Evolutionary conservation across 2,329 filamentous ascomycete genomes (phyloP).

Genomic region (Ceratocystis papillata): DNA sequence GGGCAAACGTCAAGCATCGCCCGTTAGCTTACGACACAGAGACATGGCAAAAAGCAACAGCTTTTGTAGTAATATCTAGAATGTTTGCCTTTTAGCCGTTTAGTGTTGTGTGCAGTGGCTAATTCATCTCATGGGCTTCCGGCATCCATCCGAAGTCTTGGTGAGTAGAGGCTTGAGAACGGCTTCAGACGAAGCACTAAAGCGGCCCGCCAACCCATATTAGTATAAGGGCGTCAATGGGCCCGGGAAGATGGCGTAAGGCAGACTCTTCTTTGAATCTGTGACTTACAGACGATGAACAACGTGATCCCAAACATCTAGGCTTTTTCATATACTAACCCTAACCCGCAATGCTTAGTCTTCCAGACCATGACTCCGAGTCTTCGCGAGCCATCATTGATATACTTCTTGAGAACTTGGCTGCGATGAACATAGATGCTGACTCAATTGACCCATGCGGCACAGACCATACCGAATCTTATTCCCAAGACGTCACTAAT

Average conservation of each 20-base stretch:
- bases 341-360: not conserved
- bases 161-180: not conserved
- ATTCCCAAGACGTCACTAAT: not conserved
- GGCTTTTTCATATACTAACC: not conserved
- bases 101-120: no score
- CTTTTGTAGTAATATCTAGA: no score
- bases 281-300: no score
- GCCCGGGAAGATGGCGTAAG: not conserved
- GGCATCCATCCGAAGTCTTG: not conserved
- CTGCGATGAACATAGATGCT: not conserved
- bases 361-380: not conserved
- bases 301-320: not conserved
- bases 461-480: not conserved
- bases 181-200: not conserved
- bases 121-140: not conserved
- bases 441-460: not conserved
- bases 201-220: not conserved
- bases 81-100: no score
- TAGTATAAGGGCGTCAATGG: not conserved
- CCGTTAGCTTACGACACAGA: no score
- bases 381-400: not conserved
- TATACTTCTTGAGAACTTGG: conserved; percentile 3
- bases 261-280: no score
- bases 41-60: no score
- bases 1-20: not conserved